Percentiles rank a stretch among this genome's conserved stretches.
Evolutionary conservation across 2,329 filamentous ascomycete species (phyloP).

Genomic region (Xylariomycetidae sp.): DNA sequence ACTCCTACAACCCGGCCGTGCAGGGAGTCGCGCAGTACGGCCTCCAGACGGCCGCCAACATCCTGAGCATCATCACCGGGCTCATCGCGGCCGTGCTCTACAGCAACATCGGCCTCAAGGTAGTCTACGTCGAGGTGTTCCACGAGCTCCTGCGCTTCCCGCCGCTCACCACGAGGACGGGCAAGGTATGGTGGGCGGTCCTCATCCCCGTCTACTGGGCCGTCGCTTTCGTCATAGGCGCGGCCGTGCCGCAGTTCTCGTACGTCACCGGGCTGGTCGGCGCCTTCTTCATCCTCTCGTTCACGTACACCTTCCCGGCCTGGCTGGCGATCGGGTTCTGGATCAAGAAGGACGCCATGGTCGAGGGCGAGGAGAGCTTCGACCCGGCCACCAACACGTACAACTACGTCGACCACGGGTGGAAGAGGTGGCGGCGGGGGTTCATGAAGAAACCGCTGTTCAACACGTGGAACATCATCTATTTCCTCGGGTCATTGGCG

Average conservation of each 20-base stretch:
- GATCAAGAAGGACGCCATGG: constrained; percentile 39
- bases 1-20: constrained; percentile 38
- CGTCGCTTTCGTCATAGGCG: constrained; percentile 50
- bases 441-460: constrained; percentile 19
- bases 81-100: constrained; percentile 46
- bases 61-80: constrained; percentile 36
- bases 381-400: constrained; percentile 15
- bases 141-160: constrained; percentile 46
- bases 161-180: constrained; percentile 38
- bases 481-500: constrained; percentile 18
- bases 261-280: constrained; percentile 44
- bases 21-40: constrained; percentile 37
- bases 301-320: constrained; percentile 56
- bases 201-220: constrained; percentile 54
- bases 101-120: constrained; percentile 51
- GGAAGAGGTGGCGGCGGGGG: constrained; percentile 15
- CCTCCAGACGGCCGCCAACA: constrained; percentile 41
- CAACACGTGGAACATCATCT: constrained; percentile 19
- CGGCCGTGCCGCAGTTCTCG: constrained; percentile 48
- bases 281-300: constrained; percentile 51
- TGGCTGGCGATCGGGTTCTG: constrained; percentile 42
- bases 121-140: constrained; percentile 49
- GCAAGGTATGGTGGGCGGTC: constrained; percentile 45
- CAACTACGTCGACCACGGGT: constrained; percentile 16
- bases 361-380: constrained; percentile 14